Evolutionary conservation across 306 rosid species (phyloP).

Genomic region (Biancaea sappan): DNA sequence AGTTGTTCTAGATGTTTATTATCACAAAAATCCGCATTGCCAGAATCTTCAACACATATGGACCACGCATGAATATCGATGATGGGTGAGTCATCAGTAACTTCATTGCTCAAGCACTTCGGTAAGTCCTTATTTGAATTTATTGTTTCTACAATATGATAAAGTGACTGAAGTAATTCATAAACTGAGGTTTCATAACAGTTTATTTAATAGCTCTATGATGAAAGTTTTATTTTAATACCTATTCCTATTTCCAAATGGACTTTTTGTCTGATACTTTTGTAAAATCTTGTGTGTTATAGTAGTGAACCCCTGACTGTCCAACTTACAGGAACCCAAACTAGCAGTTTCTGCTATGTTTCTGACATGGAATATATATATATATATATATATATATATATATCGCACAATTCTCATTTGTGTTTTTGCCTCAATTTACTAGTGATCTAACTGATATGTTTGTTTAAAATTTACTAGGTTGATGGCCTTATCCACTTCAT

Average conservation of each 20-base stretch:
- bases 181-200: not conserved
- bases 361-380: slow-evolving; percentile 62
- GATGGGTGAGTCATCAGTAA: slow-evolving; percentile 82
- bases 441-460: not conserved
- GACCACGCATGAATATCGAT: slow-evolving; percentile 82
- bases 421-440: not conserved
- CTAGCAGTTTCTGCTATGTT: slow-evolving; percentile 66
- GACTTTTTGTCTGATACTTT: not conserved
- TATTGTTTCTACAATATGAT: not conserved
- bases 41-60: slow-evolving; percentile 75
- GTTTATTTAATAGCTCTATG: too few species aligned
- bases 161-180: not conserved
- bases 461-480: slow-evolving; percentile 40
- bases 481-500: slow-evolving; percentile 63
- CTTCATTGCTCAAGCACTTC: slow-evolving; percentile 77
- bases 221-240: not conserved
- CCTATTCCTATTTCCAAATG: not conserved
- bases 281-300: slow-evolving; percentile 5
- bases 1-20: not conserved
- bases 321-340: slow-evolving; percentile 61
- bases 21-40: slow-evolving; percentile 67
- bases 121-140: slow-evolving; percentile 43
- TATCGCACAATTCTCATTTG: not conserved
- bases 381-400: too few species aligned
- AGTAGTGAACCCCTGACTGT: slow-evolving; percentile 64